Evolutionary conservation across 495 filamentous ascomycete species (phyloP).

Genomic region (Monascus purpureus): DNA sequence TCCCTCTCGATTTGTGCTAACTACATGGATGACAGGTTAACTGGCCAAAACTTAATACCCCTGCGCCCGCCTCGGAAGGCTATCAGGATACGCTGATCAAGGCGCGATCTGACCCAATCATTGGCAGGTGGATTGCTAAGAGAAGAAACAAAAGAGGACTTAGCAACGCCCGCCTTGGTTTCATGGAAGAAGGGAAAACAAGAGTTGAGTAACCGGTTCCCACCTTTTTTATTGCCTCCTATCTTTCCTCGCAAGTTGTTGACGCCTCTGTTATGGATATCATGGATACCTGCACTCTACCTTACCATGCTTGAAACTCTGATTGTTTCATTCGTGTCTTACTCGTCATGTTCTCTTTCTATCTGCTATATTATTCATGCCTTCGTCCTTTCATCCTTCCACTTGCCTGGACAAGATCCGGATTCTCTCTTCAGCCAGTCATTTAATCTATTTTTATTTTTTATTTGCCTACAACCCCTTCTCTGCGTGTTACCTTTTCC

Average conservation of each 20-base stretch:
- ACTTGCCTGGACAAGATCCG: too few species aligned
- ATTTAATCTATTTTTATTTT: too few species aligned
- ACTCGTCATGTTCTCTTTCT: too few species aligned
- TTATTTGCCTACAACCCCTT: too few species aligned
- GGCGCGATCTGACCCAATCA: constrained; percentile 58
- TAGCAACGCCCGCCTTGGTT: constrained; percentile 63
- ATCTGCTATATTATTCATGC: too few species aligned
- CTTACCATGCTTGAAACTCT: too few species aligned
- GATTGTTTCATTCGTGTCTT: too few species aligned
- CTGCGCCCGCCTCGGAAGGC: constrained; percentile 69
- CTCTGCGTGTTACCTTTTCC: too few species aligned
- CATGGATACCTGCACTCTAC: background rate
- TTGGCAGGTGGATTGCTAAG: constrained; percentile 52
- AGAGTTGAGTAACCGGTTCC: constrained; percentile 55
- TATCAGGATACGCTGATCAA: constrained; percentile 74
- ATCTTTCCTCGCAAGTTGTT: constrained; percentile 1
- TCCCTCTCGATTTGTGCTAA: constrained; percentile 4
- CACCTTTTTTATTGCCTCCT: background rate
- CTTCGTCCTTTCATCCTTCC: too few species aligned
- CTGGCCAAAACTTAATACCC: constrained; percentile 90
- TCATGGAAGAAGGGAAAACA: constrained; percentile 92
- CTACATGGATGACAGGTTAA: constrained; percentile 52
- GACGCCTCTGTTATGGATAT: background rate
- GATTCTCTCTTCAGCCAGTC: too few species aligned
- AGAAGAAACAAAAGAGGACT: constrained; percentile 58